phyloP scores from a whole-genome alignment of 2,329 filamentous ascomycete species.

The Ilyonectria destructans region DNA sequence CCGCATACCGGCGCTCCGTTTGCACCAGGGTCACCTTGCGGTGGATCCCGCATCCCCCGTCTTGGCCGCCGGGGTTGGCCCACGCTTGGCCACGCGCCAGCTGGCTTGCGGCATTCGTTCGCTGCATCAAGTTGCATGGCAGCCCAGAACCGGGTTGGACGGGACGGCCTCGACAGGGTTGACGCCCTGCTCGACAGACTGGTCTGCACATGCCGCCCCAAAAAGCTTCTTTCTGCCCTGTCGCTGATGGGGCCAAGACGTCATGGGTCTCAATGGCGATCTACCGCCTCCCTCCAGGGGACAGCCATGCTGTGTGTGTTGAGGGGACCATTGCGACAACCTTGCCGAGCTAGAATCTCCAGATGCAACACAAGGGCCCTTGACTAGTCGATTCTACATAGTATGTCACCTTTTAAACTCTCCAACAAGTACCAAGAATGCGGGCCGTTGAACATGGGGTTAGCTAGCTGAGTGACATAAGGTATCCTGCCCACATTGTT shows the following conservation, averaged over 20 bases:
- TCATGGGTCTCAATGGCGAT: neutral
- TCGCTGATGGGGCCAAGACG: constrained; percentile 2
- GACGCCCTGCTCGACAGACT: neutral
- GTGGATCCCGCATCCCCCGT: neutral
- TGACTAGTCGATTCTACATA: neutral
- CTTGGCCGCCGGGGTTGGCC: neutral
- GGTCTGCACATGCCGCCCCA: constrained; percentile 10
- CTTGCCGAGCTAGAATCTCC: neutral
- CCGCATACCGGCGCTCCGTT: neutral
- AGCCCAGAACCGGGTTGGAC: neutral
- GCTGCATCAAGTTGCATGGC: neutral
- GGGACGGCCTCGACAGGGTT: neutral
- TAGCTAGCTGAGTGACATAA: neutral
- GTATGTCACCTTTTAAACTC: neutral
- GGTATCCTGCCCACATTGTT: neutral
- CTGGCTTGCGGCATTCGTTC: neutral
- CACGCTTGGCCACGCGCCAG: neutral
- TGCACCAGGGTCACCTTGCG: neutral
- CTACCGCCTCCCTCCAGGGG: neutral
- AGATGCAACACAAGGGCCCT: neutral
- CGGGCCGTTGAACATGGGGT: neutral
- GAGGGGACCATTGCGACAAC: neutral
- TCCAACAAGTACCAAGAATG: neutral
- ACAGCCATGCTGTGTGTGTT: neutral
- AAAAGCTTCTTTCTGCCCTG: constrained; percentile 30